Base-by-base conservation (phyloP, 2,329 filamentous ascomycete genomes). In the Chaetomiaceae sp. region DNA sequence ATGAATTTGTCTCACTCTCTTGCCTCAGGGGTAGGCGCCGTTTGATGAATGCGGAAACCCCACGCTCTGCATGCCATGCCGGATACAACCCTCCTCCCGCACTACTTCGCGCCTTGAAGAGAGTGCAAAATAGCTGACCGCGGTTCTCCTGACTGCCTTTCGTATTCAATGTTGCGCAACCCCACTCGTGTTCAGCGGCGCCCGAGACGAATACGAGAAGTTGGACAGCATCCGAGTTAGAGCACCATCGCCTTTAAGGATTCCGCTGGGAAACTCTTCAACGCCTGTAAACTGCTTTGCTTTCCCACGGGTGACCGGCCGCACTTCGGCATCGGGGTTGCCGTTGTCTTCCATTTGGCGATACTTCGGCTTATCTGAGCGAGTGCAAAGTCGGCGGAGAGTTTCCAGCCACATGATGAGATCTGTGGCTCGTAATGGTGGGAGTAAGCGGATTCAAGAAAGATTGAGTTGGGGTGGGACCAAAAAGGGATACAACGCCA, bases 281-380 rank as follows among this genome's bases (percentile, higher is more conserved):
- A n/a, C 14, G 3, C 35, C 33, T 0, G 7, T 5, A 17, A 51
- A 49, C 8, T 55, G 53, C 33, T 55, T 55, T 6, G 44, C 41
- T 17, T 51, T 55, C 30, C 53, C 53, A 1, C 53, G 48, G n/a
- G 53, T 55, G 9, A 46, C 41, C 0, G 48, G 53, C 2, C 53
- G 48, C 9, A 49, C 16, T 33, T 43, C 23, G 25, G 33, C 48
- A 16, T 55, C 49, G 20, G 51, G 44, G n/a, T 16, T 19, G 44
- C 41, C 44, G 9, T 46, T 19, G 44, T 37, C 44, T 5, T 46
- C 17, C 14, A 50, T 47, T 4, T 47, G 33, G 8, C 37, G 43
- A 16, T 47, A 47, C 21, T 30, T 40, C n/a, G 43, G 43, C 12
- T 39, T 50, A 6, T 23, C 20, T 34, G 17, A 40, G 39, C 4